phyloP scores from a whole-genome alignment of 2,329 filamentous ascomycete species.

The Alternaria triticimaculans region DNA sequence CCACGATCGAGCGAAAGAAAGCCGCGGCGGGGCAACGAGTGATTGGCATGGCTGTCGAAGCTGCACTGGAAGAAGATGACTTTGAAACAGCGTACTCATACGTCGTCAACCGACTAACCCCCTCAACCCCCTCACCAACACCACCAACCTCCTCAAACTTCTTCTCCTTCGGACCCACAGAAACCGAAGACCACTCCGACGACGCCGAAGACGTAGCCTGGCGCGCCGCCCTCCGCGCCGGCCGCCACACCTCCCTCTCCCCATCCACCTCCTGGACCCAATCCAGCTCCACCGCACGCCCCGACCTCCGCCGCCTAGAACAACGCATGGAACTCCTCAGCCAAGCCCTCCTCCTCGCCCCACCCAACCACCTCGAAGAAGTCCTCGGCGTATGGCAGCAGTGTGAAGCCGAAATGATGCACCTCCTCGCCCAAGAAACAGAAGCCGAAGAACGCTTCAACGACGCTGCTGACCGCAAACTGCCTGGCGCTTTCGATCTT shows the following conservation, averaged over 20 bases:
- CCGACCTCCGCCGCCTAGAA: constrained; percentile 71
- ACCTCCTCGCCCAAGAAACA: constrained; percentile 69
- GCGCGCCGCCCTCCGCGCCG: constrained; percentile 79
- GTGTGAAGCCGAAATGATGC: constrained; percentile 78
- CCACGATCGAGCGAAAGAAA: constrained; percentile 40
- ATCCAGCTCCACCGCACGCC: constrained; percentile 58
- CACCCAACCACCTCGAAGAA: constrained; percentile 71
- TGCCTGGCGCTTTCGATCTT: constrained; percentile 56
- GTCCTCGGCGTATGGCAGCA: constrained; percentile 77
- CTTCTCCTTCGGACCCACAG: constrained; percentile 36
- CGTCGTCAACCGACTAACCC: constrained; percentile 72
- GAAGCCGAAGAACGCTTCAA: constrained; percentile 75
- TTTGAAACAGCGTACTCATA: constrained; percentile 90
- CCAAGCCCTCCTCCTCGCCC: constrained; percentile 76
- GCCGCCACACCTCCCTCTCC: constrained; percentile 63
- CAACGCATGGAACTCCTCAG: constrained; percentile 82
- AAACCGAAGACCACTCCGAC: constrained; percentile 25
- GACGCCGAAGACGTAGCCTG: constrained; percentile 72
- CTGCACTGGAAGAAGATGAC: constrained; percentile 76
- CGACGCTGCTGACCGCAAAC: constrained; percentile 64
- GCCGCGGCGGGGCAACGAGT: constrained; percentile 68
- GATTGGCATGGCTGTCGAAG: constrained; percentile 80
- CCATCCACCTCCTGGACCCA: constrained; percentile 48
- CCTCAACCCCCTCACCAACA: constrained; percentile 35
- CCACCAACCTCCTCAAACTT: constrained; percentile 29